Conservation (phyloP, 2,329 filamentous ascomycete species). For the Penicillium sp. region DNA sequence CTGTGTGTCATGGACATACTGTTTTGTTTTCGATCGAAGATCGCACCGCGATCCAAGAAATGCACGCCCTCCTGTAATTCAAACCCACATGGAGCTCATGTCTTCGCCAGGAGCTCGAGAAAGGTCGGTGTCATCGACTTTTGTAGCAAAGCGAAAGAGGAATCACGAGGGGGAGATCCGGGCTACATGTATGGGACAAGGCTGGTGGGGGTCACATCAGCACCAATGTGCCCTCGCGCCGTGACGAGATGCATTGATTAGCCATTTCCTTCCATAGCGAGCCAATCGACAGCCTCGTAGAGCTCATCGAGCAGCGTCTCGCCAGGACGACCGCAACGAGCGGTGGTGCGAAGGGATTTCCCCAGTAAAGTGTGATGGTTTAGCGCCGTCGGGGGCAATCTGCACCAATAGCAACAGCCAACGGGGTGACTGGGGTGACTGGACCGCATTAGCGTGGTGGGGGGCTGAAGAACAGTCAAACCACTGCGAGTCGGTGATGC, state of each 20-base stretch:
- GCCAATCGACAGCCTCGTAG: slow-evolving; percentile 13
- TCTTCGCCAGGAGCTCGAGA: slow-evolving; percentile 2
- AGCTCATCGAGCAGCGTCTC: slow-evolving; percentile 9
- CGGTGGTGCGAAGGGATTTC: slow-evolving; percentile 3
- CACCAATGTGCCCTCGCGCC: slow-evolving; percentile 4
- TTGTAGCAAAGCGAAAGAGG: background rate
- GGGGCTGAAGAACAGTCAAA: slow-evolving; percentile 5
- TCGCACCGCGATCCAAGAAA: slow-evolving; percentile 3
- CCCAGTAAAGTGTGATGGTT: slow-evolving; percentile 24
- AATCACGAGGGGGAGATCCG: slow-evolving; percentile 7
- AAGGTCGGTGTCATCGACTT: slow-evolving; percentile 2
- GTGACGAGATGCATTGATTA: slow-evolving; percentile 19
- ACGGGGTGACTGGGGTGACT: slow-evolving; percentile 24
- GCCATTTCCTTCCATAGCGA: slow-evolving; percentile 2
- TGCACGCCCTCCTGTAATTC: slow-evolving; percentile 10
- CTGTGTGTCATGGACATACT: background rate
- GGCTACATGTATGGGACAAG: slow-evolving; percentile 20
- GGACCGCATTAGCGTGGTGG: slow-evolving; percentile 29
- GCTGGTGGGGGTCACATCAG: slow-evolving; percentile 20
- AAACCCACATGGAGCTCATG: slow-evolving; percentile 14
- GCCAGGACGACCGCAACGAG: slow-evolving; percentile 8
- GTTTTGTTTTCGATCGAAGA: background rate
- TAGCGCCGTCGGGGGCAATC: slow-evolving; percentile 25
- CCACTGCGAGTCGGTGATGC: background rate
- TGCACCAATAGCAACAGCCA: slow-evolving; percentile 5